phyloP scores from a whole-genome alignment of 23 red algal species.

The Gracilaria gracilis region DNA sequence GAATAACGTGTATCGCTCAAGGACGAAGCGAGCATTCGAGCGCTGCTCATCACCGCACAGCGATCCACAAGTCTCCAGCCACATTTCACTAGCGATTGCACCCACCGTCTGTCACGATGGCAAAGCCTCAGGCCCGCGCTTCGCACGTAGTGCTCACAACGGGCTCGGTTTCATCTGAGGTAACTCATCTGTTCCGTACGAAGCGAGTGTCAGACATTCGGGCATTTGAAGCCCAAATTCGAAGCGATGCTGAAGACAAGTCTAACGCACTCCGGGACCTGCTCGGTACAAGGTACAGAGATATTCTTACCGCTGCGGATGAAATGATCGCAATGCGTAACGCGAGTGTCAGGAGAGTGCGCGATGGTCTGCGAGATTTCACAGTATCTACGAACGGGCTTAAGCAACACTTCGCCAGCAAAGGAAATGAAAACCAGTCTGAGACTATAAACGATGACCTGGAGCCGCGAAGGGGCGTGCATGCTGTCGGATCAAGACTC shows the following conservation, averaged over 20 bases:
- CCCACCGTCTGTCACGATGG: background rate
- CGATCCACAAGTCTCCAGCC: background rate
- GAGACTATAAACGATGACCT: constrained; percentile 45
- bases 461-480: constrained; percentile 39
- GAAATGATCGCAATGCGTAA: constrained; percentile 47
- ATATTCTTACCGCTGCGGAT: constrained; percentile 59
- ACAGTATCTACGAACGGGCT: constrained; percentile 1
- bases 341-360: constrained; percentile 34
- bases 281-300: constrained; percentile 64
- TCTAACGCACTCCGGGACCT: constrained; percentile 55
- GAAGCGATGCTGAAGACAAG: constrained; percentile 68
- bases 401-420: background rate
- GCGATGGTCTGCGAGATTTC: constrained; percentile 51
- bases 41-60: background rate
- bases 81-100: background rate
- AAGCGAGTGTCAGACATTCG: constrained; percentile 76
- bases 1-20: background rate
- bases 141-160: constrained; percentile 45
- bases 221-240: constrained; percentile 64
- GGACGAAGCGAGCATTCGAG: too few species aligned
- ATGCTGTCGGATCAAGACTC: constrained; percentile 59
- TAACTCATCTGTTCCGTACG: constrained; percentile 66
- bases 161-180: constrained; percentile 64
- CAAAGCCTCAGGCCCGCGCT: constrained; percentile 16
- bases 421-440: constrained; percentile 15